Percentiles rank a stretch among this genome's conserved stretches.
phyloP scores from a whole-genome alignment of 2,329 filamentous ascomycete species.

The Aspergillus texensis region DNA sequence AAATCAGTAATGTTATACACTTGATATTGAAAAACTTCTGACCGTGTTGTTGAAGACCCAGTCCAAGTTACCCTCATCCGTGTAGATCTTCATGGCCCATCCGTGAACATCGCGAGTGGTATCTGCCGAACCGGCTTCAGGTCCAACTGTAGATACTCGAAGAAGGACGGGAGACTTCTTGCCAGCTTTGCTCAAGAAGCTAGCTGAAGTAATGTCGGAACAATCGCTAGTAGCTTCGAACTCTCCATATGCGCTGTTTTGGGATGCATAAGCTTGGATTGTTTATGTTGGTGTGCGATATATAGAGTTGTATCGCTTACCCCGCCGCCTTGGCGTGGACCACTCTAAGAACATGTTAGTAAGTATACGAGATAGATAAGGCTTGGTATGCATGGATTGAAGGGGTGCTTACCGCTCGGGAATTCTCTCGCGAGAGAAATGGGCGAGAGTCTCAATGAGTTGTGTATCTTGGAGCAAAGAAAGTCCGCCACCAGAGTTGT shows the following conservation, averaged over 20 bases:
- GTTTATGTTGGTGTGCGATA: not conserved
- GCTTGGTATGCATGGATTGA: not conserved
- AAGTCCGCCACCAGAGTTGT: slow-evolving; percentile 36
- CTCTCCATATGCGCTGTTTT: slow-evolving; percentile 55
- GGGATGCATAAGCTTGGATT: not conserved
- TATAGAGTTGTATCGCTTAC: slow-evolving; percentile 24
- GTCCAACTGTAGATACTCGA: slow-evolving; percentile 74
- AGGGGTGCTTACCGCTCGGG: slow-evolving; percentile 50
- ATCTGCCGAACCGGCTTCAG: slow-evolving; percentile 72
- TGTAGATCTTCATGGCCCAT: slow-evolving; percentile 76
- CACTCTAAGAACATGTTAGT: slow-evolving; percentile 10
- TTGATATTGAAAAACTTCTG: not conserved
- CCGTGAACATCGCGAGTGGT: slow-evolving; percentile 77
- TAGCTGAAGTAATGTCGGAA: slow-evolving; percentile 57
- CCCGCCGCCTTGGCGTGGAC: slow-evolving; percentile 25
- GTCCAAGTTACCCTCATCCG: slow-evolving; percentile 74
- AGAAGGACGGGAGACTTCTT: slow-evolving; percentile 56
- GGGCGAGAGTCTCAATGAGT: slow-evolving; percentile 60
- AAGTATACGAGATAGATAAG: not conserved
- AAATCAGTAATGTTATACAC: not conserved
- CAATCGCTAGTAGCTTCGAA: slow-evolving; percentile 65
- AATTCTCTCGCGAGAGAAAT: slow-evolving; percentile 64
- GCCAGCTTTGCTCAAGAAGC: slow-evolving; percentile 56
- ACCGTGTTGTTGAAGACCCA: slow-evolving; percentile 74
- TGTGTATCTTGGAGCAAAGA: slow-evolving; percentile 59